Conservation (phyloP, 148 eudicot species). For the Fagopyrum esculentum region DNA sequence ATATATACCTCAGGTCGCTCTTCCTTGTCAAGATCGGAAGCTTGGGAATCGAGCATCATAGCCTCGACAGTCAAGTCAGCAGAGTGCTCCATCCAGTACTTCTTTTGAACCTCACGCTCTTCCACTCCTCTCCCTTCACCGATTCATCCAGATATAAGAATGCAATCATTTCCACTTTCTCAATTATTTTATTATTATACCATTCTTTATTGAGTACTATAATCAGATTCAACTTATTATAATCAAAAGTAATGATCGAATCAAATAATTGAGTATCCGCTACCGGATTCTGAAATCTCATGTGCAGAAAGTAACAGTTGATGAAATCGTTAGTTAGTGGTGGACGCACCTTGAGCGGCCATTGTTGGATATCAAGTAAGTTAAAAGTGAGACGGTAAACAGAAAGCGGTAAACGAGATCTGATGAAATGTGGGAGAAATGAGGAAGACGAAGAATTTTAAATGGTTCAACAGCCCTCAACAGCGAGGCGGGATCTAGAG, state of each 20-base stretch:
- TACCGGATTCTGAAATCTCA: not conserved
- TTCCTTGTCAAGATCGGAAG: constrained; percentile 91
- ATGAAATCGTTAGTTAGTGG: not conserved
- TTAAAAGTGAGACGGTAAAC: not conserved
- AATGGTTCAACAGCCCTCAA: constrained; percentile 44
- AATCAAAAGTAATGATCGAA: not conserved
- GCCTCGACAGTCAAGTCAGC: constrained; percentile 83
- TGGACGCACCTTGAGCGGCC: constrained; percentile 37
- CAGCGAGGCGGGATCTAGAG: constrained; percentile 85
- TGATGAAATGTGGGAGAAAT: not conserved
- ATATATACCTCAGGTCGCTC: constrained; percentile 85
- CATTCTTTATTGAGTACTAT: not conserved
- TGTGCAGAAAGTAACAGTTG: not conserved
- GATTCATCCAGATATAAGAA: not conserved
- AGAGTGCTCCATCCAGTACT: constrained; percentile 89
- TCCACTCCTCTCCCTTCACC: constrained; percentile 22
- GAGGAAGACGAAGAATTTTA: not conserved
- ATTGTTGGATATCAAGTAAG: constrained; percentile 13
- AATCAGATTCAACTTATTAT: not conserved
- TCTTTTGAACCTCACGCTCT: constrained; percentile 83
- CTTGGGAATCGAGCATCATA: constrained; percentile 98
- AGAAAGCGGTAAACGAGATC: not conserved
- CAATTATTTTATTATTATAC: not conserved
- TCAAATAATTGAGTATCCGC: not conserved
- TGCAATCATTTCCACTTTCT: not conserved